Percentiles rank a stretch among this genome's conserved stretches.
Conservation (phyloP, 2,329 filamentous ascomycete species). For the Pestalotiopsis sp. region DNA sequence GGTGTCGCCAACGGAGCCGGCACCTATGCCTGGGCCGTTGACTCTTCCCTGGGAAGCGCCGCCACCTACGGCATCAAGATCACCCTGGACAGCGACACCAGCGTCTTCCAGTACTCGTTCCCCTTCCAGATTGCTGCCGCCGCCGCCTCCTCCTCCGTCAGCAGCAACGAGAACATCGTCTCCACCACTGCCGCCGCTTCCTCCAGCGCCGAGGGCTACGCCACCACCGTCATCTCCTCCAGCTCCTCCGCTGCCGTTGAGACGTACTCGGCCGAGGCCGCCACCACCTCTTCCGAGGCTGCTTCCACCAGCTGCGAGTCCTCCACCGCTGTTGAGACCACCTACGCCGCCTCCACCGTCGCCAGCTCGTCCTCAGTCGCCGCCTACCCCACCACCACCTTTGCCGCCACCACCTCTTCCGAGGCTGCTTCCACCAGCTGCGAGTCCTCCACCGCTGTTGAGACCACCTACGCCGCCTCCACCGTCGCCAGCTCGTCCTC, state of each 20-base stretch:
- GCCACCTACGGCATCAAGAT: constrained; percentile 60
- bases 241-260: constrained; percentile 20
- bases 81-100: constrained; percentile 44
- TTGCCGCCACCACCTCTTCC: constrained; percentile 30
- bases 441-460: constrained; percentile 18
- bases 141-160: constrained; percentile 9
- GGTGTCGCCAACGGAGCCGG: constrained; percentile 46
- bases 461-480: constrained; percentile 11
- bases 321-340: constrained; percentile 14
- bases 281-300: constrained; percentile 29
- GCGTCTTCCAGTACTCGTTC: constrained; percentile 62
- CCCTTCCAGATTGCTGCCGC: constrained; percentile 54
- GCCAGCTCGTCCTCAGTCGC: too few relatives aligned
- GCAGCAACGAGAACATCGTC: constrained; percentile 14
- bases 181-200: not conserved
- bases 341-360: constrained; percentile 10
- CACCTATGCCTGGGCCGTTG: constrained; percentile 52
- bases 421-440: constrained; percentile 24
- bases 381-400: too few relatives aligned
- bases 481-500: constrained; percentile 13
- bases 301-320: constrained; percentile 24
- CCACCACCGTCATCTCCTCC: not conserved
- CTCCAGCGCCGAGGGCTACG: not conserved
- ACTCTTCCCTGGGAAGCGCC: constrained; percentile 41
- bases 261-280: constrained; percentile 21